Evolutionary conservation across 805 yeast genomes (phyloP), one percentile per base, ranked within the genome.

Genomic region (Candida nitratophila): DNA sequence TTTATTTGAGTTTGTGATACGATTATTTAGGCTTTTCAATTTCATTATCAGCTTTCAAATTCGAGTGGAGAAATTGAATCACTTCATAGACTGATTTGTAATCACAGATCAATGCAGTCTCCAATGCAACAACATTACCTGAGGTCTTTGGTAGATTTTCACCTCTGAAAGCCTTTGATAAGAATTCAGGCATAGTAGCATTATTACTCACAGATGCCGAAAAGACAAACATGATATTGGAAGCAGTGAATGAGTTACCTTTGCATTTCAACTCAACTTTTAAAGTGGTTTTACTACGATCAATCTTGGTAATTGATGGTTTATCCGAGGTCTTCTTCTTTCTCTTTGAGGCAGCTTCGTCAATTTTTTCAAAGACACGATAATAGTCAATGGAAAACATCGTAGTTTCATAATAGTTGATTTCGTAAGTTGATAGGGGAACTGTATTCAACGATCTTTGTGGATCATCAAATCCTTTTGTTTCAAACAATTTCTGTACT

Each of bases 41-140:
- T 34, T 9, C 9, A 20, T 34, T 34, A 11, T 34, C 24, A 12
- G 24, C 3, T 27, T 37, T 37, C 27, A 39, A 39, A 14, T 15
- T 27, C 4, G n/a, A 15, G 38, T 58, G 63, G 20, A 58, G 37
- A 31, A 46, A 45, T 19, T 31, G 40, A 9, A 57, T 44, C 32
- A 57, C 53, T 14, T 40, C 26, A 2, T 37, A 51, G 14, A 58
- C 50, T 15, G 45, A 33, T 19, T 29, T 40, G 42, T 51, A 53
- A 39, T 59, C 59, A 46, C 65, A 61, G 3, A 57, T 60, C 2
- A 62, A 39, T 1, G 54, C 55, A 20, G 50, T 54, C 22, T 54
- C 45, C 37, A 62, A 44, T 29, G 52, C 52, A 1, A 57, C 41
- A 16, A 60, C 36, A 17, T 43, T 46, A 4, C 58, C 55, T 4